phyloP scores from a whole-genome alignment of 2,329 filamentous ascomycete genomes.

The Colletotrichum sp. region DNA sequence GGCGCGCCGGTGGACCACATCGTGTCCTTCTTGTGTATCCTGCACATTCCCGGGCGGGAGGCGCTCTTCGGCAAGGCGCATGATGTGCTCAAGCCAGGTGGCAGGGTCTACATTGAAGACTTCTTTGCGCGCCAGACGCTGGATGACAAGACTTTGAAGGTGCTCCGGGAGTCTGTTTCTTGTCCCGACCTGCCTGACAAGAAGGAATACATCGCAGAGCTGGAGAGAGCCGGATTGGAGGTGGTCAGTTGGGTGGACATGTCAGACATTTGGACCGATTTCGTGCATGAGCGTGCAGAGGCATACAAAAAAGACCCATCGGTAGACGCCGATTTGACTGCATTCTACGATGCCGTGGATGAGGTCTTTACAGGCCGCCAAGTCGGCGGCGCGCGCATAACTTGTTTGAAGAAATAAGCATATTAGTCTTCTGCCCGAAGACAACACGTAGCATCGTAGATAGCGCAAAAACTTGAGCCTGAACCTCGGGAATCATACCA shows the following conservation, averaged over 20 bases:
- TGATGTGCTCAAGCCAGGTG: constrained; percentile 8
- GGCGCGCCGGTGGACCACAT: constrained; percentile 20
- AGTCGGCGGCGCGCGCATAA: constrained; percentile 20
- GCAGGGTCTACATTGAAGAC: constrained; percentile 25
- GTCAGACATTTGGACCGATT: constrained; percentile 19
- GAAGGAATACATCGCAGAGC: constrained; percentile 11
- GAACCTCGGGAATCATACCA: not conserved
- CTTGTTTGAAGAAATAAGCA: constrained; percentile 1
- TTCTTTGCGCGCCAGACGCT: constrained; percentile 18
- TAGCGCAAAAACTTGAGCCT: not conserved
- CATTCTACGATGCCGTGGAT: constrained; percentile 21
- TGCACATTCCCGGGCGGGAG: constrained; percentile 20
- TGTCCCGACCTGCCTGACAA: constrained; percentile 20
- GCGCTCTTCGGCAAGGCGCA: constrained; percentile 18
- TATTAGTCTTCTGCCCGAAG: not conserved
- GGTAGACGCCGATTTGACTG: constrained; percentile 6
- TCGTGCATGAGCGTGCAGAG: constrained; percentile 19
- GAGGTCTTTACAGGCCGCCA: constrained; percentile 14
- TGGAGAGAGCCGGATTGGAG: constrained; percentile 21
- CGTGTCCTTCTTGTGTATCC: constrained; percentile 25
- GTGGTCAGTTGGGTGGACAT: constrained; percentile 19
- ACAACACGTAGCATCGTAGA: not conserved
- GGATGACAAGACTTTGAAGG: not conserved
- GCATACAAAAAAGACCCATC: constrained; percentile 7
- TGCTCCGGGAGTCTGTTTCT: constrained; percentile 18